Conservation (phyloP, 805 yeast genomes). For the Lipomyces yamadae region DNA sequence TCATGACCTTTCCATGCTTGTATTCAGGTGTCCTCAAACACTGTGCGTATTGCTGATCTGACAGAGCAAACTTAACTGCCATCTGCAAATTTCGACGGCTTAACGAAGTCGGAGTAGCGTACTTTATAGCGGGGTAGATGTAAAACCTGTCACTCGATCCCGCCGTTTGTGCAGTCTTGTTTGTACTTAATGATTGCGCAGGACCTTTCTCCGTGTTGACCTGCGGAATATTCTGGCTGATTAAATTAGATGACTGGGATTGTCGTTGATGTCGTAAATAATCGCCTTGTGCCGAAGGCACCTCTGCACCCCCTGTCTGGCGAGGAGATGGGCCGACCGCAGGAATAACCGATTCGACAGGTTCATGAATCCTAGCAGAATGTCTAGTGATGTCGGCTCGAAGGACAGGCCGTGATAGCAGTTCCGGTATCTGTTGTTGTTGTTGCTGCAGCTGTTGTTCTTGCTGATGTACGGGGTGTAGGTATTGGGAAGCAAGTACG, state of each 20-base stretch:
- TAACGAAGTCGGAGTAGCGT: not conserved
- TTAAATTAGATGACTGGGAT: not conserved
- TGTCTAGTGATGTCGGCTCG: not conserved
- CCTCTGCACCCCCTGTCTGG: not conserved
- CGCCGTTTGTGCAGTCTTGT: not conserved
- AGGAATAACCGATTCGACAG: not conserved
- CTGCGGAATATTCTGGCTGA: no score
- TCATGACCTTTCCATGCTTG: not conserved
- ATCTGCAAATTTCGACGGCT: not conserved
- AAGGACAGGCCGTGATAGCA: conserved; percentile 3
- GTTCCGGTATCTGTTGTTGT: conserved; percentile 17
- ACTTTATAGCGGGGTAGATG: not conserved
- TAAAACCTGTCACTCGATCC: not conserved
- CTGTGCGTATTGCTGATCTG: not conserved
- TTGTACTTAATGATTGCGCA: not conserved
- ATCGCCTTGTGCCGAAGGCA: conserved; percentile 12
- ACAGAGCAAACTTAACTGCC: not conserved
- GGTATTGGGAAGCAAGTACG: not conserved
- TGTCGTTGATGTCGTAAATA: not conserved
- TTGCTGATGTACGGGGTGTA: conserved; percentile 8
- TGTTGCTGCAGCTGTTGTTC: conserved; percentile 16
- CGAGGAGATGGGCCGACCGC: not conserved
- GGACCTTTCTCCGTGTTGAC: no score
- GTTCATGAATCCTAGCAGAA: not conserved
- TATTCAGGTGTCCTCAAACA: not conserved